Evolutionary conservation across 495 filamentous ascomycete genomes (phyloP).

Genomic region (Penicillium salamii): DNA sequence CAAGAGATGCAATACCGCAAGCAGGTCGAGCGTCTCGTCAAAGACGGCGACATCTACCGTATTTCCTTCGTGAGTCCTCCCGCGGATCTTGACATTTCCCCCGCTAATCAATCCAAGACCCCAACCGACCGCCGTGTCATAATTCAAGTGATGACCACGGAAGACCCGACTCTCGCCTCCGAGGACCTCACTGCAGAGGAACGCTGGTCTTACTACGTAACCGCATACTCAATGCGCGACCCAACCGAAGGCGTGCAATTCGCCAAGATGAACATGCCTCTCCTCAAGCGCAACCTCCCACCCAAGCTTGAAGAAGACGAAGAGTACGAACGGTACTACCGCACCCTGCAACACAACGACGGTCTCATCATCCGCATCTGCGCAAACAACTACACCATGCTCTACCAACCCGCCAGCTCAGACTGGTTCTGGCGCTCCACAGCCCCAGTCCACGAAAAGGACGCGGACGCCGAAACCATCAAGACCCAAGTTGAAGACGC

Average conservation of each 20-base stretch:
- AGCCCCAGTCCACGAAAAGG: conserved; percentile 16
- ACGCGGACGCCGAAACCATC: conserved; percentile 20
- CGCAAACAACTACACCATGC: conserved; percentile 76
- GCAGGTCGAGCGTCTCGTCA: conserved; percentile 79
- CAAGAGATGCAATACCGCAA: conserved; percentile 83
- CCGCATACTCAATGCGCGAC: conserved; percentile 81
- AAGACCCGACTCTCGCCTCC: conserved; percentile 75
- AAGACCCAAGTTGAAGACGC: conserved; percentile 41
- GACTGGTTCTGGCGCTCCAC: conserved; percentile 56
- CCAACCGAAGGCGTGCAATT: conserved; percentile 81
- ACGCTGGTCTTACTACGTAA: conserved; percentile 90
- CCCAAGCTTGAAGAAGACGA: conserved; percentile 49
- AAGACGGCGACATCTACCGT: conserved; percentile 85
- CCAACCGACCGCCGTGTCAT: conserved; percentile 56
- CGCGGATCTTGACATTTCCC: conserved; percentile 2
- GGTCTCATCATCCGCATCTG: conserved; percentile 76
- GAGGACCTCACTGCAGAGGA: conserved; percentile 55
- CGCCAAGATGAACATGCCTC: conserved; percentile 61
- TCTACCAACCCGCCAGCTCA: conserved; percentile 68
- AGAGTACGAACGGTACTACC: conserved; percentile 46
- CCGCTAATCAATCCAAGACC: conserved; percentile 29
- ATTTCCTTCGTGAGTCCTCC: conserved; percentile 73
- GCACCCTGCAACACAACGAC: conserved; percentile 63
- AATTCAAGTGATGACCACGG: conserved; percentile 70
- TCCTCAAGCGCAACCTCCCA: conserved; percentile 71